Base-by-base conservation (phyloP, 177 flowering plant species). In the Vitis hybrid region DNA sequence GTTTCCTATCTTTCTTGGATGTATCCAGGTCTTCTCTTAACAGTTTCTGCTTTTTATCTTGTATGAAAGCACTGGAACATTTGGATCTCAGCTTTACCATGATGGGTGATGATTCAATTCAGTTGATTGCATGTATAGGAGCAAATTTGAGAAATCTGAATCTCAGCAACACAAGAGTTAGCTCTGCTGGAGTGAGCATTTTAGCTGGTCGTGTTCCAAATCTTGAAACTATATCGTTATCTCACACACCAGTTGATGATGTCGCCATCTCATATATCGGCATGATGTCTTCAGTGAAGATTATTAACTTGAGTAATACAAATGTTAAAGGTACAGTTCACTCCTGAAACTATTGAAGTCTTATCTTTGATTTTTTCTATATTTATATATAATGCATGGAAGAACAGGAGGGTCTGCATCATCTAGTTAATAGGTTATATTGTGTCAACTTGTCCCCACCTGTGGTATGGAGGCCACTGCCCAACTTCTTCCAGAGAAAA, bases 181-280 rank as follows among this genome's bases (percentile, higher is more conserved):
- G 81, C 74, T 82, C 97, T 19, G 70, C 73, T 24, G 94, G 98
- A 48, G 56, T 95, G n/a, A 87, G 76, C 52, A 74, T 69, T 68
- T 79, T 95, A 78, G 90, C 87, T 54, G 94, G 90, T 66, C 72
- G 75, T 69, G 84, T 87, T 78, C 93, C 96, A 12, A 79, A 81
- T 70, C 93, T 95, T 54, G 90, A 88, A 76, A 75, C 67, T 24
- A 60, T 95, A 18, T 81, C 80, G 52, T 74, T 95, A 60, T 83
- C 94, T 68, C 73, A 78, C 65, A 87, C 98, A 13, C 64, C 74
- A 35, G 69, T 91, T 35, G 87, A 91, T 73, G 99, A 95, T 76
- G 15, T 56, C 61, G 87, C 89, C 24, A 75, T 95, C 21, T 70
- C 76, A 46, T 87, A 78, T 62, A 77, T 92, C 67, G 69, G 91